These are phyloP conservation scores for Flaveria bidentis DNA, from an alignment of 129 eudicot species.

Conservation along the genomic window DNA sequence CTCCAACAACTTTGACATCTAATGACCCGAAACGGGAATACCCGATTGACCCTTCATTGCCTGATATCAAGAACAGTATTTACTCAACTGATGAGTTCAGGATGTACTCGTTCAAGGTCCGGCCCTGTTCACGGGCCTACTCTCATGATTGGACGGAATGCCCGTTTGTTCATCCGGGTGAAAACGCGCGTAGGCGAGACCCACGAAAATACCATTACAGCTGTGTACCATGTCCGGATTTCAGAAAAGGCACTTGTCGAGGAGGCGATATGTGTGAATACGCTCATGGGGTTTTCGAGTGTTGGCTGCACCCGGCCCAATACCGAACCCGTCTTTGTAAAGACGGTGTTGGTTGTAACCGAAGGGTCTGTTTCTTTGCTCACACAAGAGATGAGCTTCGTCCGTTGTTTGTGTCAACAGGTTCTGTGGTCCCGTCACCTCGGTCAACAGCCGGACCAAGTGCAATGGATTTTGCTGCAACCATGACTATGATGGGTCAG, in stretches of 20 bases:
- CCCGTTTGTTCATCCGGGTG: slow-evolving; percentile 54
- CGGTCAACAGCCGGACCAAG: slow-evolving; percentile 46
- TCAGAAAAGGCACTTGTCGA: slow-evolving; percentile 37
- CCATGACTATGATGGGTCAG: slow-evolving; percentile 54
- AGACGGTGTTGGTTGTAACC: slow-evolving; percentile 60
- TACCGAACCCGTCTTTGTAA: slow-evolving; percentile 64
- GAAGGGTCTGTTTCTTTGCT: slow-evolving; percentile 85
- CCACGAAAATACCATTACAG: slow-evolving; percentile 47
- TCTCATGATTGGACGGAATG: slow-evolving; percentile 58
- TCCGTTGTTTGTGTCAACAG: slow-evolving; percentile 70
- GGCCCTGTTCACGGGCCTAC: slow-evolving; percentile 52
- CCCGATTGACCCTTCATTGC: slow-evolving; percentile 38
- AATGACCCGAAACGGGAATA: slow-evolving; percentile 38
- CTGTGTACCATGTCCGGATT: slow-evolving; percentile 50
- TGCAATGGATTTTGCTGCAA: slow-evolving; percentile 74
- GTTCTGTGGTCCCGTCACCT: slow-evolving; percentile 75
- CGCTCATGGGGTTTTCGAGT: slow-evolving; percentile 58
- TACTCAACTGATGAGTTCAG: slow-evolving; percentile 48
- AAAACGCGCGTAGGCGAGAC: slow-evolving; percentile 44
- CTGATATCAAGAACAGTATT: slow-evolving; percentile 34
- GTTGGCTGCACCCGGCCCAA: slow-evolving; percentile 60
- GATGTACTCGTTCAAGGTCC: slow-evolving; percentile 45
- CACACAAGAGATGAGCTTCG: slow-evolving; percentile 75
- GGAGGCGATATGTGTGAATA: slow-evolving; percentile 46
- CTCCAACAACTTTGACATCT: not conserved